Evolutionary conservation across 148 eudicot species (phyloP).

Genomic region (Nepenthes mirabilis): DNA sequence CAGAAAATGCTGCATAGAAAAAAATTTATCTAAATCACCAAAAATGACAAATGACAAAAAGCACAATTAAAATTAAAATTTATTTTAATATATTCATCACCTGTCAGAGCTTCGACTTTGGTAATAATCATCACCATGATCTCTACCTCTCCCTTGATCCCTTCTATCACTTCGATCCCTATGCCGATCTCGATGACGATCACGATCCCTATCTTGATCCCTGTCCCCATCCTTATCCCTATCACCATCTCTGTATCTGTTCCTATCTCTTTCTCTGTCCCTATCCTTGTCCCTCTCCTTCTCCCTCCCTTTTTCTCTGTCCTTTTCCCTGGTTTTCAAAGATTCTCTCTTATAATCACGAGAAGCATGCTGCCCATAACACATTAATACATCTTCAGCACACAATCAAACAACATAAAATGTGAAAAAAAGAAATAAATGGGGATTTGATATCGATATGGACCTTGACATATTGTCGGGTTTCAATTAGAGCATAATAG

Average conservation of each 20-base stretch:
- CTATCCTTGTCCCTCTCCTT: background rate
- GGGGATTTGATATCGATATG: background rate
- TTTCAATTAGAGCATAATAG: too few relatives aligned
- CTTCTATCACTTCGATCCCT: background rate
- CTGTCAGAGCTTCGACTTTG: background rate
- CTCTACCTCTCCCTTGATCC: background rate
- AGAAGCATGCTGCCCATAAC: background rate
- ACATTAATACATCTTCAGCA: background rate
- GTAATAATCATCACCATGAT: background rate
- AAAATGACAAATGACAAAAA: background rate
- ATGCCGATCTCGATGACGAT: background rate
- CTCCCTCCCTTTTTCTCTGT: background rate
- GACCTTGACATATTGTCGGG: too few relatives aligned
- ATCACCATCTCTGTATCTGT: background rate
- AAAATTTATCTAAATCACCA: too few relatives aligned
- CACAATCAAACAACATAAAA: too few relatives aligned
- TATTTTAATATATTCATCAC: background rate
- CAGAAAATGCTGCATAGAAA: too few relatives aligned
- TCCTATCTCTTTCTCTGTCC: slow-evolving; percentile 1
- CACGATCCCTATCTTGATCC: background rate
- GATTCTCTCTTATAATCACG: slow-evolving; percentile 1
- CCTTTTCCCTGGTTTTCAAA: background rate
- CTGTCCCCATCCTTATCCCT: background rate
- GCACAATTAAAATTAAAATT: background rate
- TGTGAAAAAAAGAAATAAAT: too few relatives aligned